phyloP scores from a whole-genome alignment of 352 stramenopile genomes.

The Phytopythium chamaehyphon region DNA sequence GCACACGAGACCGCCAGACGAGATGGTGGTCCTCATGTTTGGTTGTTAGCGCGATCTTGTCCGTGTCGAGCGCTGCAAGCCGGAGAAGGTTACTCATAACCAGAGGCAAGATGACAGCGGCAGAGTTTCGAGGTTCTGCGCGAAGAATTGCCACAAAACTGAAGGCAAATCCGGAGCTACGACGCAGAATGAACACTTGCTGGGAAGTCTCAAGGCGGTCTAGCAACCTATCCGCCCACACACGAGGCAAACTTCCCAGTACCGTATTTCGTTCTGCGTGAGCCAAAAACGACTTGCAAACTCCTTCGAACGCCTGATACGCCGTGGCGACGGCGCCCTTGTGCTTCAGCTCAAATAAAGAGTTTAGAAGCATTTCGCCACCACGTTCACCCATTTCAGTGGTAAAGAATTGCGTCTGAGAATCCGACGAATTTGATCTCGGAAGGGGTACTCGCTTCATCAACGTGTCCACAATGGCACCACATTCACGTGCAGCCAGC shows the following conservation, averaged over 20 bases:
- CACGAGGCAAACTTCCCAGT: constrained; percentile 48
- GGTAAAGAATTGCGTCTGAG: constrained; percentile 30
- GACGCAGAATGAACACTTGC: constrained; percentile 86
- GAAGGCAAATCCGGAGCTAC: constrained; percentile 86
- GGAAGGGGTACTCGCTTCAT: constrained; percentile 62
- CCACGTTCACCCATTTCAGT: constrained; percentile 46
- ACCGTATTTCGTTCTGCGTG: constrained; percentile 49
- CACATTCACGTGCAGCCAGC: constrained; percentile 81
- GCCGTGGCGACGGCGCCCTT: constrained; percentile 83
- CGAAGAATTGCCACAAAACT: constrained; percentile 86
- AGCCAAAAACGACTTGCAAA: constrained; percentile 77
- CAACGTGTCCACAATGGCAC: constrained; percentile 69
- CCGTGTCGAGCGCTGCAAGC: constrained; percentile 57
- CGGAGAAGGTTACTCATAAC: constrained; percentile 70
- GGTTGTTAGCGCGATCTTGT: constrained; percentile 22
- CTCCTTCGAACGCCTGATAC: constrained; percentile 79
- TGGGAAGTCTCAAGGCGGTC: constrained; percentile 66
- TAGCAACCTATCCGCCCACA: constrained; percentile 76
- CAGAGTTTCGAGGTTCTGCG: constrained; percentile 78
- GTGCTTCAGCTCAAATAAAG: constrained; percentile 87
- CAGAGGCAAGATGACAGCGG: constrained; percentile 67
- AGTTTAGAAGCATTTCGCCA: constrained; percentile 74
- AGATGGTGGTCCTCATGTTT: constrained; percentile 41
- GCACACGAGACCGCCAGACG: constrained; percentile 72
- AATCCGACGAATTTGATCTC: constrained; percentile 9